phyloP scores from a whole-genome alignment of 768 basidiomycete genomes.

The Collybia nuda region DNA sequence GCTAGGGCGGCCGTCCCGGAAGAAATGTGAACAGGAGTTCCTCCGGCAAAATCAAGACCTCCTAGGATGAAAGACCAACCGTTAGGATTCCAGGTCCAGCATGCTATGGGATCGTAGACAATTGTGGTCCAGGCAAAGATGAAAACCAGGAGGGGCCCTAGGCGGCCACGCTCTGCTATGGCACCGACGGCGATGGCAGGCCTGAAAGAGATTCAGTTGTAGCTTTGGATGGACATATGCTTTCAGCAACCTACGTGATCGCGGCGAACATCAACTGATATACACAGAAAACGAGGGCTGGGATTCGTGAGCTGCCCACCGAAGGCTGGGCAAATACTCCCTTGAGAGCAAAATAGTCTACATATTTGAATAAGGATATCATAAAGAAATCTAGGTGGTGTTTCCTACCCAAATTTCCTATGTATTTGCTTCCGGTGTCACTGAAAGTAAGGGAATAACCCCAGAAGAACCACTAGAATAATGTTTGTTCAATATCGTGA shows the following conservation, averaged over 20 bases:
- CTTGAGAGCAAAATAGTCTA: constrained; percentile 83
- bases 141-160: constrained; percentile 86
- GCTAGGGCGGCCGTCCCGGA: constrained; percentile 91
- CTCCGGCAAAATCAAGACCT: constrained; percentile 92
- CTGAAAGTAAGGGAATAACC: constrained; percentile 92
- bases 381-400: background rate
- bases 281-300: constrained; percentile 73
- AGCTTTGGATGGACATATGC: constrained; percentile 14
- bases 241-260: constrained; percentile 58
- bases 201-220: constrained; percentile 33
- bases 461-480: constrained; percentile 90
- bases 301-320: constrained; percentile 68
- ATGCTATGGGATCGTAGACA: constrained; percentile 92
- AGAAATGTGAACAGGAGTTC: constrained; percentile 96
- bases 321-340: constrained; percentile 76
- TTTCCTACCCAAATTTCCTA: constrained; percentile 77
- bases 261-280: constrained; percentile 92
- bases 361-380: background rate
- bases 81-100: constrained; percentile 92
- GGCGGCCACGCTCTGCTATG: constrained; percentile 83
- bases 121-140: constrained; percentile 87
- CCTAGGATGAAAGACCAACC: constrained; percentile 77
- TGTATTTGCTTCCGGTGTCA: constrained; percentile 69
- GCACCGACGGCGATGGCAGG: constrained; percentile 91
- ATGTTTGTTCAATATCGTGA: background rate